A percentile compares a stretch with the other conserved stretches of the same genome.
Evolutionary conservation across 2,329 filamentous ascomycete genomes (phyloP).

Genomic region (Penicillium sp.): DNA sequence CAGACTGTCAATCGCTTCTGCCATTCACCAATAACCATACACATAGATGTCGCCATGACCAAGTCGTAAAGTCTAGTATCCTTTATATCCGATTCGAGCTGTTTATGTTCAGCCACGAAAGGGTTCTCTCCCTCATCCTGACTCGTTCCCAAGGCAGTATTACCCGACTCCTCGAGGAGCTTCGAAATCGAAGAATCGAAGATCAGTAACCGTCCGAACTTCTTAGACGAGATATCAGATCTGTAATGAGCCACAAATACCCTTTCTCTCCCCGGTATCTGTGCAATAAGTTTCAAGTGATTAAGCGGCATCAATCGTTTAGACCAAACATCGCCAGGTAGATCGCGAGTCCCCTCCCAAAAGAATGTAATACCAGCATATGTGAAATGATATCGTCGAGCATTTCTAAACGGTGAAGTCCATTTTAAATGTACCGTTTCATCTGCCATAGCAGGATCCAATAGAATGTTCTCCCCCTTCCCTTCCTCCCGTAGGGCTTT

Average conservation of each 20-base stretch:
- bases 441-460: not conserved
- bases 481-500: not conserved
- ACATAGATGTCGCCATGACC: constrained; percentile 16
- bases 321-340: not conserved
- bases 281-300: constrained; percentile 13
- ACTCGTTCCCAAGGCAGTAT: not conserved
- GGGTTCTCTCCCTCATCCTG: no score
- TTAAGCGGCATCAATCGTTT: constrained; percentile 8
- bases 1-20: constrained; percentile 8
- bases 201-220: constrained; percentile 10
- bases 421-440: constrained; percentile 5
- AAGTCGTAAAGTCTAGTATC: constrained; percentile 8
- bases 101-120: not conserved
- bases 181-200: constrained; percentile 9
- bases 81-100: not conserved
- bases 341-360: constrained; percentile 14
- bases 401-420: constrained; percentile 2
- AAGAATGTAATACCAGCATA: constrained; percentile 10
- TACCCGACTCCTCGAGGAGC: not conserved
- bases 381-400: constrained; percentile 9
- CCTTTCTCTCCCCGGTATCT: not conserved
- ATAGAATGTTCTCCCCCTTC: not conserved
- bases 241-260: constrained; percentile 1
- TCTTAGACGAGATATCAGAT: not conserved
- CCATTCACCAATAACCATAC: constrained; percentile 18